These are phyloP conservation scores for Triticum aestivum DNA, from an alignment of 176 grass and related monocot genomes.

Conservation along the genomic window DNA sequence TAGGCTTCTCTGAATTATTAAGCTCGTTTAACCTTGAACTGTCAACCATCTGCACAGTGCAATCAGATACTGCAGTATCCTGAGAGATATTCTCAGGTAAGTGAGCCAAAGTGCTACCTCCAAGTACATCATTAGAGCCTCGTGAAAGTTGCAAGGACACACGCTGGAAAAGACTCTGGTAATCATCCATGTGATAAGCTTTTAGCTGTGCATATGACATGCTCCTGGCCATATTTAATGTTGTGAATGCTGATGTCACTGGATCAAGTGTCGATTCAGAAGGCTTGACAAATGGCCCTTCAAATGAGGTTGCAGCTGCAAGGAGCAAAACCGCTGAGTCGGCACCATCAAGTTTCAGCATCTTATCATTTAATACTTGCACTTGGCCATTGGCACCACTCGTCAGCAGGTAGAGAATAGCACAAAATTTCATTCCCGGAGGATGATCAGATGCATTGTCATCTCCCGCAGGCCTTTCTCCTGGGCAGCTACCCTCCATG, in stretches of 20 bases:
- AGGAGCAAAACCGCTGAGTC: constrained; percentile 82
- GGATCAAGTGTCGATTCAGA: constrained; percentile 71
- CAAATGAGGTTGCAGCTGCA: constrained; percentile 73
- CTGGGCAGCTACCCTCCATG: constrained; percentile 74
- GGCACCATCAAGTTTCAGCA: constrained; percentile 67
- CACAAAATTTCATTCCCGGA: constrained; percentile 70
- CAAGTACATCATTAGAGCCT: constrained; percentile 26
- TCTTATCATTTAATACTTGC: constrained; percentile 54
- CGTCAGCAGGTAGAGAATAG: constrained; percentile 57
- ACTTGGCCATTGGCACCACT: constrained; percentile 41
- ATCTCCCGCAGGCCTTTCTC: constrained; percentile 38
- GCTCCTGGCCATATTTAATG: constrained; percentile 55
- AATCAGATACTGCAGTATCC: constrained; percentile 12
- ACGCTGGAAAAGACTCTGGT: constrained; percentile 80
- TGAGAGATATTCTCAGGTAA: constrained; percentile 21
- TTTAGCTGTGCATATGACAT: constrained; percentile 69
- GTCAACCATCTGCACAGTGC: background rate
- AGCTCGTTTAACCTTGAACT: background rate
- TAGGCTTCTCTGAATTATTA: constrained; percentile 44
- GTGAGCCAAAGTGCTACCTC: constrained; percentile 7
- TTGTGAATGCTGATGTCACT: constrained; percentile 30
- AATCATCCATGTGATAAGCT: constrained; percentile 75
- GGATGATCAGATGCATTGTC: constrained; percentile 34
- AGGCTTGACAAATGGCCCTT: constrained; percentile 65
- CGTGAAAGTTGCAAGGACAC: constrained; percentile 77